phyloP scores from a whole-genome alignment of 495 filamentous ascomycete genomes.

The Cairneyella variabilis region DNA sequence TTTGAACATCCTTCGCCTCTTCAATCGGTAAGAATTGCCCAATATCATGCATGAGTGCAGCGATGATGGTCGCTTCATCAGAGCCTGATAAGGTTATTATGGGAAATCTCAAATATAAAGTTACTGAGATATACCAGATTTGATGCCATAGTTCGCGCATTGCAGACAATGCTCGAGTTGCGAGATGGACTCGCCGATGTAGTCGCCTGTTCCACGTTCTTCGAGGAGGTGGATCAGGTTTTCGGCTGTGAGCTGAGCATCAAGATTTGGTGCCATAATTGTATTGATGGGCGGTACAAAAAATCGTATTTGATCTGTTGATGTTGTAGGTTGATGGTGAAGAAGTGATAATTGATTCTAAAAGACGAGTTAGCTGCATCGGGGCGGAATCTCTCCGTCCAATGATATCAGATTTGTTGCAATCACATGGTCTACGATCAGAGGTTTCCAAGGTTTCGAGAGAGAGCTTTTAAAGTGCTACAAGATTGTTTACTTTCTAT shows the following conservation, averaged over 20 bases:
- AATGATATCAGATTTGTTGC: too few relatives aligned
- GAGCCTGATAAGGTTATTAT: slow-evolving; percentile 16
- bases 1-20: slow-evolving; percentile 3
- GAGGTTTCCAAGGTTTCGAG: too few relatives aligned
- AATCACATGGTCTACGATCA: too few relatives aligned
- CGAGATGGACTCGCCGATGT: slow-evolving; percentile 38
- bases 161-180: slow-evolving; percentile 46
- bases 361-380: too few relatives aligned
- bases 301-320: too few relatives aligned
- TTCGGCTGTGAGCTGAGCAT: slow-evolving; percentile 18
- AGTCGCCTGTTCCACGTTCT: slow-evolving; percentile 24
- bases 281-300: too few relatives aligned
- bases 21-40: slow-evolving; percentile 34
- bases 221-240: slow-evolving; percentile 28
- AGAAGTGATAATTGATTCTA: too few relatives aligned
- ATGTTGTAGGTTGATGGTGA: too few relatives aligned
- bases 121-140: background rate
- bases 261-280: too few relatives aligned
- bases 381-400: too few relatives aligned
- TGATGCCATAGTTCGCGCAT: slow-evolving; percentile 31
- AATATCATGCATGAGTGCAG: slow-evolving; percentile 43
- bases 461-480: too few relatives aligned
- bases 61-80: slow-evolving; percentile 36
- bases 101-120: background rate
- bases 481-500: too few relatives aligned